Percentiles rank a stretch among this genome's conserved stretches.
These are phyloP conservation scores for Kodamaea laetipori DNA, from an alignment of 805 yeast species.

Conservation along the genomic window DNA sequence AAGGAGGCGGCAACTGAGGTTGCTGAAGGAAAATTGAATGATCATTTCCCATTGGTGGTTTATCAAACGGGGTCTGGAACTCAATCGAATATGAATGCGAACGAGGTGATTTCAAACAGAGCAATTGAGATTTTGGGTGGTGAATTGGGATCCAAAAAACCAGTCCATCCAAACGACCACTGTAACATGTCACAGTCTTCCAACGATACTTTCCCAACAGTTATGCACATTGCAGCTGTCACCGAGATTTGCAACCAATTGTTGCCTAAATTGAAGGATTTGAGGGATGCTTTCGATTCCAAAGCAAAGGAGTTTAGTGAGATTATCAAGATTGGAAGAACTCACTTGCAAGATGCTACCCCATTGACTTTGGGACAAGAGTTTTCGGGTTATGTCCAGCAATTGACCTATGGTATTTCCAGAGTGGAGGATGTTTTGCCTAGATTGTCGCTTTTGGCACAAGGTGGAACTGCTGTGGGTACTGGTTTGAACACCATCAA, in stretches of 20 bases:
- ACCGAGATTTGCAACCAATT: conserved; percentile 31
- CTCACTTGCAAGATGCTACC: conserved; percentile 45
- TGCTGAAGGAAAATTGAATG: conserved; percentile 40
- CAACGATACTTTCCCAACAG: conserved; percentile 44
- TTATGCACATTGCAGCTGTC: conserved; percentile 46
- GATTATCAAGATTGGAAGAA: conserved; percentile 43
- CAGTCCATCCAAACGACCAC: conserved; percentile 45
- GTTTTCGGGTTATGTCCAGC: conserved; percentile 43
- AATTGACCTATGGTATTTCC: conserved; percentile 36
- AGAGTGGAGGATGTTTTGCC: conserved; percentile 37
- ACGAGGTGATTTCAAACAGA: conserved; percentile 41
- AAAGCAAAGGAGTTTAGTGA: conserved; percentile 35
- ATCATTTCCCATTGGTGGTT: conserved; percentile 44
- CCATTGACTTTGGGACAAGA: conserved; percentile 45
- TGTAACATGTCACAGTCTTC: conserved; percentile 43
- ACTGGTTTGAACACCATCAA: conserved; percentile 41
- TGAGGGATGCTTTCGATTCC: conserved; percentile 33
- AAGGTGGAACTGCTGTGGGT: conserved; percentile 47
- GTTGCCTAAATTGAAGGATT: conserved; percentile 36
- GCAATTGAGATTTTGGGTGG: conserved; percentile 45
- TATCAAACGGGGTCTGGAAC: conserved; percentile 46
- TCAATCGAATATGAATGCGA: conserved; percentile 44
- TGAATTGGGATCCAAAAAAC: conserved; percentile 37
- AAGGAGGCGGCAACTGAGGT: conserved; percentile 41
- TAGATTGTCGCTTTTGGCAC: conserved; percentile 37